phyloP scores from a whole-genome alignment of 2,329 filamentous ascomycete species.

The Coniochaeta sp. region DNA sequence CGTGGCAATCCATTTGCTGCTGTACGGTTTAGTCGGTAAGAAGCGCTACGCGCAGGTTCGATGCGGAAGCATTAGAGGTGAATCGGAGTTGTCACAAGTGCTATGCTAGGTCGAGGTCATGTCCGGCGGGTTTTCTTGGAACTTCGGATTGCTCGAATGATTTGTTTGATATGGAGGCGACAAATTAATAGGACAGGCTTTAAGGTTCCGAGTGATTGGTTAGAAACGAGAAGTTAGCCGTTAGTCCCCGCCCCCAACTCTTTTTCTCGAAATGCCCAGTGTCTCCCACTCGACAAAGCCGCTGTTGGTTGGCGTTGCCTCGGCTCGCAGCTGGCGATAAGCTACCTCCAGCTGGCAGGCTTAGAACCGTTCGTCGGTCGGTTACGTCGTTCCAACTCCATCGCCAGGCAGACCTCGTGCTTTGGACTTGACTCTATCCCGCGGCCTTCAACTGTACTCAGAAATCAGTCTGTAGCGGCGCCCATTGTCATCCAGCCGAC shows the following conservation, averaged over 20 bases:
- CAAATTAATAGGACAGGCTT: background rate
- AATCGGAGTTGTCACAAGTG: background rate
- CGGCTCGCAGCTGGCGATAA: background rate
- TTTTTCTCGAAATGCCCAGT: background rate
- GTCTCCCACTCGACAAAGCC: background rate
- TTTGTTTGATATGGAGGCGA: background rate
- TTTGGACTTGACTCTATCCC: background rate
- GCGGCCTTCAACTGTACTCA: background rate
- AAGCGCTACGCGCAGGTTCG: background rate
- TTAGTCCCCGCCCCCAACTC: background rate
- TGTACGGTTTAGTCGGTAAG: background rate
- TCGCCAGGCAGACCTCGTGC: background rate
- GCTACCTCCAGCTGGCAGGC: background rate
- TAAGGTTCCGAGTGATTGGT: background rate
- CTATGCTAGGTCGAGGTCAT: background rate
- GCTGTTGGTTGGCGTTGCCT: no score
- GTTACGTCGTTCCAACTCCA: background rate
- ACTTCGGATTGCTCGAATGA: background rate
- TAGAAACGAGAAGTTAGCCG: background rate
- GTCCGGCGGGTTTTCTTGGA: background rate
- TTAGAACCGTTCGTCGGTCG: background rate
- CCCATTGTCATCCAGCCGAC: background rate
- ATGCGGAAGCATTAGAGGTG: background rate
- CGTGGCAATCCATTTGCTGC: slow-evolving; percentile 1
- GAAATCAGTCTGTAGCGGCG: no score